A percentile compares a stretch with the other conserved stretches of the same genome.
These are phyloP conservation scores for Amanita thiersii DNA, from an alignment of 768 basidiomycete species.

Conservation along the genomic window DNA sequence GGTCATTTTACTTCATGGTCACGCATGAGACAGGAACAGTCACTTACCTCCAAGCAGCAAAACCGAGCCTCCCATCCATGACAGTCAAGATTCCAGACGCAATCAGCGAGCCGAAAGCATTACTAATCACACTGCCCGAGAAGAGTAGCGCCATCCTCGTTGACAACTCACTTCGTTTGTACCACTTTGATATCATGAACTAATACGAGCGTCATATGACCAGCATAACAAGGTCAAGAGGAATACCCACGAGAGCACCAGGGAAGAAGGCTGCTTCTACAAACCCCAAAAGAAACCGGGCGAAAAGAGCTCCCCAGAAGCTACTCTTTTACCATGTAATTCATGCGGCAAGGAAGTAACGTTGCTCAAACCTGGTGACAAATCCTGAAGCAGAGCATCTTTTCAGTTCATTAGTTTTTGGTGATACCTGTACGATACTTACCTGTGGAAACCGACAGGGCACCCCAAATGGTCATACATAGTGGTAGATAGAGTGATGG, in stretches of 20 bases:
- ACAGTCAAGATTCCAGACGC: slow-evolving; percentile 66
- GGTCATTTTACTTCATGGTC: neutral
- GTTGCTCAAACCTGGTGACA: slow-evolving; percentile 25
- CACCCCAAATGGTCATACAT: slow-evolving; percentile 65
- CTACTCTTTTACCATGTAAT: slow-evolving; percentile 20
- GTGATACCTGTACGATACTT: slow-evolving; percentile 4
- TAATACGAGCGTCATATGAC: slow-evolving; percentile 7
- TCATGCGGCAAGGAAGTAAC: neutral
- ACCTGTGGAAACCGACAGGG: slow-evolving; percentile 43
- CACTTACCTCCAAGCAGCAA: slow-evolving; percentile 61
- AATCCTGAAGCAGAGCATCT: slow-evolving; percentile 22
- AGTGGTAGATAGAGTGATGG: slow-evolving; percentile 57
- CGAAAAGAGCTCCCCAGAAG: slow-evolving; percentile 56
- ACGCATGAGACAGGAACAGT: neutral
- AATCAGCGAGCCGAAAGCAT: slow-evolving; percentile 76
- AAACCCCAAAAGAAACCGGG: slow-evolving; percentile 73
- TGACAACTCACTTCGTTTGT: slow-evolving; percentile 64
- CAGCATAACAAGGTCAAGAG: slow-evolving; percentile 8
- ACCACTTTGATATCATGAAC: slow-evolving; percentile 64
- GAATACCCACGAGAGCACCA: slow-evolving; percentile 38
- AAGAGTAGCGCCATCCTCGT: slow-evolving; percentile 58
- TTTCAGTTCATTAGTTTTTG: neutral
- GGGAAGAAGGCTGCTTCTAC: slow-evolving; percentile 69
- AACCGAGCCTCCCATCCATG: slow-evolving; percentile 64
- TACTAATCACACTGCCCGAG: slow-evolving; percentile 69